Percentiles rank a stretch among this genome's conserved stretches.
Evolutionary conservation across 345 rosid genomes (phyloP).

Genomic region (Schrenkiella parvula): DNA sequence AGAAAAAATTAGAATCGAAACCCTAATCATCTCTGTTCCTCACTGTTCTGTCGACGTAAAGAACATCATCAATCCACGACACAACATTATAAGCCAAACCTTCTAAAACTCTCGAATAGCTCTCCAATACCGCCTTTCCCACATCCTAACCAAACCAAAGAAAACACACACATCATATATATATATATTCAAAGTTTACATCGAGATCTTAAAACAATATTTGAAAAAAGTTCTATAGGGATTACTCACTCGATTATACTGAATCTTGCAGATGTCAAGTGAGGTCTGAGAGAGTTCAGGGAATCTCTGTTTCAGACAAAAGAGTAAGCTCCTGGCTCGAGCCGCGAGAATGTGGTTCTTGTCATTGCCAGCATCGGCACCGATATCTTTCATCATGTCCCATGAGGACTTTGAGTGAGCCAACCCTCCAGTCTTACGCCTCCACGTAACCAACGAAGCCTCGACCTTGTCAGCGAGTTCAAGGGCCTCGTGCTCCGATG

Average conservation of each 20-base stretch:
- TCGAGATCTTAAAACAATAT: neutral
- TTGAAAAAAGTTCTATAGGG: neutral
- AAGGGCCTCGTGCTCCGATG: slow-evolving; percentile 91
- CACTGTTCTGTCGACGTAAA: slow-evolving; percentile 56
- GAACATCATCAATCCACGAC: slow-evolving; percentile 90
- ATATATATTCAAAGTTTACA: neutral
- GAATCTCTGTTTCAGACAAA: slow-evolving; percentile 78
- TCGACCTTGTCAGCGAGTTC: slow-evolving; percentile 80
- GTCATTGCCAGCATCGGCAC: slow-evolving; percentile 59
- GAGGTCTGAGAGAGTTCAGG: slow-evolving; percentile 91
- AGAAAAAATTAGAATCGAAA: neutral
- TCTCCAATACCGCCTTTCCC: slow-evolving; percentile 82
- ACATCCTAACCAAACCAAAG: slow-evolving; percentile 57
- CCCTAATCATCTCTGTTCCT: slow-evolving; percentile 42
- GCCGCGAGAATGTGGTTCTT: slow-evolving; percentile 74
- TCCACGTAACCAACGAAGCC: slow-evolving; percentile 92
- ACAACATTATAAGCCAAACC: slow-evolving; percentile 87
- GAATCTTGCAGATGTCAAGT: slow-evolving; percentile 92
- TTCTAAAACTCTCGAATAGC: slow-evolving; percentile 89
- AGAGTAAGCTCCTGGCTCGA: slow-evolving; percentile 78
- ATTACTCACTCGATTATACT: slow-evolving; percentile 59
- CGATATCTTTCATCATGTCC: slow-evolving; percentile 76
- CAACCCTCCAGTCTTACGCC: slow-evolving; percentile 78
- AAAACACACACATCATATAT: neutral
- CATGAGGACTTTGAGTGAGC: slow-evolving; percentile 75